Base-by-base conservation (phyloP, 305 asterid species). In the Petunia hybrid region DNA sequence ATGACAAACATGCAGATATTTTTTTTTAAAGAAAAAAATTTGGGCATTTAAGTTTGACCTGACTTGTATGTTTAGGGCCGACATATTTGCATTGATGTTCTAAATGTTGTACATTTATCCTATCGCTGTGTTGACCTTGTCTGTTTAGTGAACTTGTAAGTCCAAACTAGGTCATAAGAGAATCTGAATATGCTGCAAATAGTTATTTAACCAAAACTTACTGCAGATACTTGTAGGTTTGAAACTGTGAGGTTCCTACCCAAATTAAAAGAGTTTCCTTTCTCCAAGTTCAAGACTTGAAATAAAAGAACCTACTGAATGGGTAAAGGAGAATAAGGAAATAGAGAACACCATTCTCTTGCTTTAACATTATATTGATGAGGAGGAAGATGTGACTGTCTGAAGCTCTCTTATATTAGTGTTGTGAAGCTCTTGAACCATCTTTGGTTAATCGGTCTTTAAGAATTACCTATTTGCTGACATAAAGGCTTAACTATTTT, bases 261-360 rank as follows among this genome's bases (percentile, higher is more conserved):
- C 8, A 14, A 13, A 74, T 13, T 36, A 51, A 73, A 48, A 36
- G 38, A 51, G 78, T 74, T 74, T 14, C 78, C 10, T 14, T 53
- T 74, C 48, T 74, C 3, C 53, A 13, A 36, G 6, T 38, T 53
- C 8, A 2, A 64, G 64, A 36, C 10, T 70, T 70, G 60, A 13
- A 36, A 36, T 73, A 63, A 36, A 71, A 57, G 63, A 14, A n/a
- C 63, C 63, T 57, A 0, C 35, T 57, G 63, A 57, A n/a, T 57
- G n/a, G 36, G 3, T 14, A 5, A 57, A 57, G 63, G 63, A 22
- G 31, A n/a, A 57, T 57, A 57, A 14, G 9, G 63, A 57, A 22
- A 73, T 36, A 36, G 35, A 73, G 53, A 53, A 73, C 78, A 36
- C 35, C 46, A 2, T 71, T 51, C 78, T 73, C 46, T 57, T 73